Conservation (phyloP, 1,139 yeast species). For the Blastobotrys elegans region DNA sequence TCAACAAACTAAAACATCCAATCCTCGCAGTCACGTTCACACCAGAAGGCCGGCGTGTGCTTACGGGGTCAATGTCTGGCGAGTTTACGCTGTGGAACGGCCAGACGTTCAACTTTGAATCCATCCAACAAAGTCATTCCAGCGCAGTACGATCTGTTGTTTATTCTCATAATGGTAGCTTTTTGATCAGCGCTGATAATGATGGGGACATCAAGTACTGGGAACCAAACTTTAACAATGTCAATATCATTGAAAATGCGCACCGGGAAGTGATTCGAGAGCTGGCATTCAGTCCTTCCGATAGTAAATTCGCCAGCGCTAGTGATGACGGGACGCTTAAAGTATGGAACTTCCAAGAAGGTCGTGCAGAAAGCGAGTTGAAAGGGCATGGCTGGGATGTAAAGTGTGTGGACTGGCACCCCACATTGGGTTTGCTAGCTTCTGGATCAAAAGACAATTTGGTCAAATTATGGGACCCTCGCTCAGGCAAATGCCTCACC, state of each 20-base stretch:
- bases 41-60: slow-evolving; percentile 86
- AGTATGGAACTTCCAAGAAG: slow-evolving; percentile 92
- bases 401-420: slow-evolving; percentile 96
- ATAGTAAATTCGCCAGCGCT: slow-evolving; percentile 83
- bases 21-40: slow-evolving; percentile 93
- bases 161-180: slow-evolving; percentile 88
- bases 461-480: slow-evolving; percentile 94
- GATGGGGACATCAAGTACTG: slow-evolving; percentile 89
- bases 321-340: slow-evolving; percentile 88
- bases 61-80: slow-evolving; percentile 90
- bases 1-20: slow-evolving; percentile 88
- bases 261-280: slow-evolving; percentile 85
- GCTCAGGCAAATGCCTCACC: slow-evolving; percentile 70
- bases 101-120: slow-evolving; percentile 88
- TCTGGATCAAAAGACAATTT: slow-evolving; percentile 86
- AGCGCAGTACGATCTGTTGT: slow-evolving; percentile 73
- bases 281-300: slow-evolving; percentile 84
- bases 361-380: slow-evolving; percentile 72
- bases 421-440: slow-evolving; percentile 62
- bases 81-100: slow-evolving; percentile 98
- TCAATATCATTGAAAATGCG: slow-evolving; percentile 66
- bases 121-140: slow-evolving; percentile 98
- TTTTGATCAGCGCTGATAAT: slow-evolving; percentile 92
- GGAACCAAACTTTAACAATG: slow-evolving; percentile 98
- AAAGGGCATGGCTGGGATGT: slow-evolving; percentile 99